Conservation (phyloP, 805 yeast genomes). For the Phaffomyces opuntiae region DNA sequence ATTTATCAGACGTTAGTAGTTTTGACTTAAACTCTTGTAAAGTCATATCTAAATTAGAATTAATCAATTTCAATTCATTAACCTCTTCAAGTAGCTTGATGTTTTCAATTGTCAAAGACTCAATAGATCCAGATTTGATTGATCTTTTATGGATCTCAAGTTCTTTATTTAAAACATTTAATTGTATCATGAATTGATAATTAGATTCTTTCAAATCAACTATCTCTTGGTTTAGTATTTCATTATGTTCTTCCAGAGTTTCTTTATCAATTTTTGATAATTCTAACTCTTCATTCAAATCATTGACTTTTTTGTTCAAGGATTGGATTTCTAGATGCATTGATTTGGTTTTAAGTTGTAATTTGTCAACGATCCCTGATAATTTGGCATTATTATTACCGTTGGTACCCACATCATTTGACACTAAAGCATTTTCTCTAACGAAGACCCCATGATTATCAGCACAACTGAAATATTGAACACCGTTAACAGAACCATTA, state of each 20-base stretch:
- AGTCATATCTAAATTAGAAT: constrained; percentile 28
- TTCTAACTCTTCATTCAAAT: constrained; percentile 24
- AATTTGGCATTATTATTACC: constrained; percentile 12
- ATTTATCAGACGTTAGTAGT: not conserved
- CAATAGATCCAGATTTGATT: constrained; percentile 1
- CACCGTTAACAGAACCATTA: constrained; percentile 65
- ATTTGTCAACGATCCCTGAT: constrained; percentile 30
- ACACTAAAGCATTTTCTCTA: constrained; percentile 27
- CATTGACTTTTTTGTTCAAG: constrained; percentile 14
- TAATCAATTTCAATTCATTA: constrained; percentile 34
- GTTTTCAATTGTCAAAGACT: not conserved
- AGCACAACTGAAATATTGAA: constrained; percentile 46
- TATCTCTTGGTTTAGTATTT: constrained; percentile 21
- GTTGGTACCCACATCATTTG: not conserved
- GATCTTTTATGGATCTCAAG: constrained; percentile 5
- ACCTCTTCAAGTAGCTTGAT: constrained; percentile 23
- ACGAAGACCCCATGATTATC: constrained; percentile 52
- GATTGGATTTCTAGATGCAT: constrained; percentile 25
- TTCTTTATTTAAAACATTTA: constrained; percentile 13
- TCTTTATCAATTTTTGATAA: constrained; percentile 38
- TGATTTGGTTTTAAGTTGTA: constrained; percentile 39
- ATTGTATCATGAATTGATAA: constrained; percentile 3
- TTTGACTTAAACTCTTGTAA: not conserved
- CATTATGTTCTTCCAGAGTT: constrained; percentile 30
- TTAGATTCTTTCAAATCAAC: constrained; percentile 5